phyloP scores from a whole-genome alignment of 441 rosid genomes.

The Gossypium lobatum region DNA sequence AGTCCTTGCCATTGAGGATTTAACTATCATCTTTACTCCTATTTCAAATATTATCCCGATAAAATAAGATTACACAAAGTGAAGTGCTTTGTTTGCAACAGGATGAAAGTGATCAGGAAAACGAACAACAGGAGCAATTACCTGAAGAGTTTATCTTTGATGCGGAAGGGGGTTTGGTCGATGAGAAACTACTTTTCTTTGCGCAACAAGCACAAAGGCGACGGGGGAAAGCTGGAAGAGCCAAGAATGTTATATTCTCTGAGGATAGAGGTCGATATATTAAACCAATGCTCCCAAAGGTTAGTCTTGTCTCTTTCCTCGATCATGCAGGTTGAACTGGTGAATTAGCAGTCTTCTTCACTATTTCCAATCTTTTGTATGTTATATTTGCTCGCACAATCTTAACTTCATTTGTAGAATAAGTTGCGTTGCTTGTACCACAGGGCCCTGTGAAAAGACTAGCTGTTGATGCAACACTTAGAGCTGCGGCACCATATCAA shows the following conservation, averaged over 20 bases:
- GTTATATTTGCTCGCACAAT: background rate
- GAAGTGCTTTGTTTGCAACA: conserved; percentile 20
- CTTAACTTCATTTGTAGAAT: conserved; percentile 9
- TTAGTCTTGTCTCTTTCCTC: conserved; percentile 19
- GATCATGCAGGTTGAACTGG: background rate
- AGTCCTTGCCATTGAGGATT: background rate
- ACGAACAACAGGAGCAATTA: conserved; percentile 88
- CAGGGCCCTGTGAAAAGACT: conserved; percentile 95
- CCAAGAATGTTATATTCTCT: conserved; percentile 91
- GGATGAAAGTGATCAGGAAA: conserved; percentile 60
- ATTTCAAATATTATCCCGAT: background rate
- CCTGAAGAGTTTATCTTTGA: conserved; percentile 98
- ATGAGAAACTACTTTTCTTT: conserved; percentile 96
- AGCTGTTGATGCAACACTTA: conserved; percentile 98
- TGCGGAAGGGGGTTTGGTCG: conserved; percentile 98
- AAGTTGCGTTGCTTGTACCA: conserved; percentile 3
- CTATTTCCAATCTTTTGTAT: background rate
- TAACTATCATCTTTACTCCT: conserved; percentile 1
- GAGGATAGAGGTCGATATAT: conserved; percentile 98
- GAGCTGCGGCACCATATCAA: conserved; percentile 99
- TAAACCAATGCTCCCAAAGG: conserved; percentile 99
- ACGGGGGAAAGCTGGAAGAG: conserved; percentile 94
- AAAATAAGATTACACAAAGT: conserved; percentile 4
- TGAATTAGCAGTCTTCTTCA: background rate
- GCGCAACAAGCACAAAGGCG: conserved; percentile 97